Percentiles rank a stretch among this genome's conserved stretches.
These are phyloP conservation scores for Zygoascus sp. DNA, from an alignment of 1,139 yeast species.

Conservation along the genomic window DNA sequence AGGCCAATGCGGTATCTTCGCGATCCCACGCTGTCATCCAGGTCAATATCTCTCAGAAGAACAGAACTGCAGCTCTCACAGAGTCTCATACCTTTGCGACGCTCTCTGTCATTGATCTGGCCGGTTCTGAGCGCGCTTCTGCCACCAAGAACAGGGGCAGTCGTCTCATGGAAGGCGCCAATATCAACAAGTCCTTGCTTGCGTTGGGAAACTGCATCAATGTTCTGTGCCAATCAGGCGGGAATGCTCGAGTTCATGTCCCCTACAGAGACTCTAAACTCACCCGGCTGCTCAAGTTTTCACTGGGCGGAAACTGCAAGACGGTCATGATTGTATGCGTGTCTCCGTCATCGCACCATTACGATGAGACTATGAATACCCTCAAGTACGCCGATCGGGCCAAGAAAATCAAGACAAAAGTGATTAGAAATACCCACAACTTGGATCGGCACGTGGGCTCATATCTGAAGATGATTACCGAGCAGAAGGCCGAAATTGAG, in stretches of 20 bases:
- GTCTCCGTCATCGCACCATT: slow-evolving; percentile 79
- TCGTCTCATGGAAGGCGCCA: slow-evolving; percentile 83
- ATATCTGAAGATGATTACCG: slow-evolving; percentile 78
- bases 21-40: slow-evolving; percentile 92
- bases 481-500: slow-evolving; percentile 73
- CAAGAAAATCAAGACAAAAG: slow-evolving; percentile 80
- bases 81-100: slow-evolving; percentile 76
- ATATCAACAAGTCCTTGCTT: slow-evolving; percentile 77
- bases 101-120: slow-evolving; percentile 80
- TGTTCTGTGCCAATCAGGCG: slow-evolving; percentile 73
- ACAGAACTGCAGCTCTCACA: slow-evolving; percentile 56
- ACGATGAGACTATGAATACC: slow-evolving; percentile 88
- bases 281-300: slow-evolving; percentile 78
- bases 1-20: slow-evolving; percentile 84
- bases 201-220: slow-evolving; percentile 94
- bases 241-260: slow-evolving; percentile 54
- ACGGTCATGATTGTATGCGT: slow-evolving; percentile 87
- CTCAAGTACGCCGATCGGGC: slow-evolving; percentile 88
- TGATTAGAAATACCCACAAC: slow-evolving; percentile 68
- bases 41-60: slow-evolving; percentile 61
- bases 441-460: slow-evolving; percentile 85
- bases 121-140: slow-evolving; percentile 93
- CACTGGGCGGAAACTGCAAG: slow-evolving; percentile 91
- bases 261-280: slow-evolving; percentile 90
- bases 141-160: slow-evolving; percentile 81